A percentile compares a stretch with the other conserved stretches of the same genome.
phyloP scores from a whole-genome alignment of 2,329 filamentous ascomycete species.

The Fusarium dimerum region DNA sequence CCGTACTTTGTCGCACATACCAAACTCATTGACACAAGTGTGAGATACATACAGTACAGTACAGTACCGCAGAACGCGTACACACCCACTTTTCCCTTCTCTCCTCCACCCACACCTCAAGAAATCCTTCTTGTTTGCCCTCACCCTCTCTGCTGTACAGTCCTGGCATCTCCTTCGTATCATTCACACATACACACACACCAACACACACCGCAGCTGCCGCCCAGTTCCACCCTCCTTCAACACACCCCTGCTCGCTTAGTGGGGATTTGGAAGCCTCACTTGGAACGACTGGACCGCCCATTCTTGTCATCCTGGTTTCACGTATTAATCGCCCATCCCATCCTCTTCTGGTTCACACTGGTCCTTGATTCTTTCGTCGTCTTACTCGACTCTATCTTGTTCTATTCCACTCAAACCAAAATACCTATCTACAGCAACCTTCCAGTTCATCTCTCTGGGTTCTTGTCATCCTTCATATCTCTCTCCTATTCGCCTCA shows the following conservation, averaged over 20 bases:
- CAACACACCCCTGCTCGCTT: constrained; percentile 12
- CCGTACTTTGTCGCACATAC: too few relatives aligned
- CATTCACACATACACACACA: constrained; percentile 3
- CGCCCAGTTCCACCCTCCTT: constrained; percentile 20
- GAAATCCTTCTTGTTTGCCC: too few relatives aligned
- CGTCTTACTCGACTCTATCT: constrained; percentile 27
- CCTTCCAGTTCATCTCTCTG: constrained; percentile 13
- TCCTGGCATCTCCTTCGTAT: not conserved
- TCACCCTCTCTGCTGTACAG: too few relatives aligned
- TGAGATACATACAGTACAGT: too few relatives aligned
- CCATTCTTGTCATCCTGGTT: constrained; percentile 27
- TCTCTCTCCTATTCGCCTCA: constrained; percentile 4
- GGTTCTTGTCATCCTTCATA: constrained; percentile 6
- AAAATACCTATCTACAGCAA: constrained; percentile 11
- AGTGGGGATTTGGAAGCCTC: constrained; percentile 31
- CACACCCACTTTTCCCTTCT: too few relatives aligned
- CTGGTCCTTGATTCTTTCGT: constrained; percentile 19
- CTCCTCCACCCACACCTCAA: too few relatives aligned
- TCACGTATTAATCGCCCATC: constrained; percentile 31
- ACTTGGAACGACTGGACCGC: constrained; percentile 29
- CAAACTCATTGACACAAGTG: too few relatives aligned
- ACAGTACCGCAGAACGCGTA: too few relatives aligned
- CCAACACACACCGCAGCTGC: constrained; percentile 15
- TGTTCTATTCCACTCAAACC: constrained; percentile 24
- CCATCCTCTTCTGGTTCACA: constrained; percentile 21